Evolutionary conservation across 1,284 basidiomycete genomes (phyloP).

Genomic region (Ceratobasidium sp.): DNA sequence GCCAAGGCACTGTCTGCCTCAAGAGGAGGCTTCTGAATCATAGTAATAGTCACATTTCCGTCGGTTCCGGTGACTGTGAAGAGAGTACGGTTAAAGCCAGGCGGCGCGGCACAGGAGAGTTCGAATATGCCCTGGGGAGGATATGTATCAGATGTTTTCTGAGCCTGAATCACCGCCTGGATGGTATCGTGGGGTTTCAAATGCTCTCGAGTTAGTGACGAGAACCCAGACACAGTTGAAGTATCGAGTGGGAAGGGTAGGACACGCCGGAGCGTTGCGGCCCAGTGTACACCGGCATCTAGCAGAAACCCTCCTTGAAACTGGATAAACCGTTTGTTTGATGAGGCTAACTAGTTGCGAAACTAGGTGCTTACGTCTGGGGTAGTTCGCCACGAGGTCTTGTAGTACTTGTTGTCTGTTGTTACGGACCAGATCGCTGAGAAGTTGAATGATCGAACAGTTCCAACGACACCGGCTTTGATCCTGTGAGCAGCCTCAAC

Average conservation of each 20-base stretch:
- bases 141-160: conserved; percentile 51
- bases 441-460: conserved; percentile 67
- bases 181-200: conserved; percentile 80
- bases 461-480: conserved; percentile 64
- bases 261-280: conserved; percentile 65
- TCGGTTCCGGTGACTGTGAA: conserved; percentile 65
- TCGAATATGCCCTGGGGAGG: conserved; percentile 66
- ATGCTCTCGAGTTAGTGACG: conserved; percentile 70
- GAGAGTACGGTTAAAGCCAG: conserved; percentile 43
- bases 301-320: conserved; percentile 77
- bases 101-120: conserved; percentile 64
- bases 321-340: conserved; percentile 50
- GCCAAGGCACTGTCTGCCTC: conserved; percentile 43
- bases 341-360: conserved; percentile 12
- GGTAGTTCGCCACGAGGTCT: conserved; percentile 80
- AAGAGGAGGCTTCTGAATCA: conserved; percentile 42
- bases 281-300: conserved; percentile 74
- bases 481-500: conserved; percentile 61
- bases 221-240: conserved; percentile 62
- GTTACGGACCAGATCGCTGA: conserved; percentile 63
- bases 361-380: conserved; percentile 65
- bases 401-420: conserved; percentile 73
- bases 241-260: conserved; percentile 59
- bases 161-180: conserved; percentile 50
- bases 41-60: conserved; percentile 63